Evolutionary conservation across 2,329 filamentous ascomycete species (phyloP).

Genomic region (Fusarium buxicola): DNA sequence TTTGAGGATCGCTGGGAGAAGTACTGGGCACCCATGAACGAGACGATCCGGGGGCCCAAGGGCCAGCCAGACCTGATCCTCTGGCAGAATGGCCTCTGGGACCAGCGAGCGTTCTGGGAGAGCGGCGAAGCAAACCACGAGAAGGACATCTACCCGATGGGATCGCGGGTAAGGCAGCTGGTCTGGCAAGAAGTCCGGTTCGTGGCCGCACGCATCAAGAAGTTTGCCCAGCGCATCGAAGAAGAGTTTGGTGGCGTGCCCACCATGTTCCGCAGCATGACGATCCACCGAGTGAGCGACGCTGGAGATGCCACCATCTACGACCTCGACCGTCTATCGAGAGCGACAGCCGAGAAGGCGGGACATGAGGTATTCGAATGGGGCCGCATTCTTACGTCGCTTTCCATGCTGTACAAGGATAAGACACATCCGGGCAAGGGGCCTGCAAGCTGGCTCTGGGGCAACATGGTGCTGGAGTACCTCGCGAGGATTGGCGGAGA

Average conservation of each 20-base stretch:
- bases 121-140: conserved; percentile 34
- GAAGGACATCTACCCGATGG: conserved; percentile 31
- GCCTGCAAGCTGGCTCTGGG: conserved; percentile 40
- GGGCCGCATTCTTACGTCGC: conserved; percentile 29
- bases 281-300: conserved; percentile 32
- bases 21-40: conserved; percentile 29
- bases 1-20: conserved; percentile 38
- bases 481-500: conserved; percentile 24
- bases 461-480: conserved; percentile 38
- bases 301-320: conserved; percentile 29
- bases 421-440: conserved; percentile 35
- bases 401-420: conserved; percentile 40
- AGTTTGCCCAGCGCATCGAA: conserved; percentile 23
- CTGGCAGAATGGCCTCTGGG: conserved; percentile 40
- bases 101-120: conserved; percentile 39
- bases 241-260: conserved; percentile 24
- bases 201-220: conserved; percentile 24
- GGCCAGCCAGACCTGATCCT: conserved; percentile 32
- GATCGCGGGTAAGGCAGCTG: conserved; percentile 24
- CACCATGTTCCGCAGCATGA: conserved; percentile 34
- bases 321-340: conserved; percentile 30
- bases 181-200: conserved; percentile 39
- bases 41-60: conserved; percentile 29
- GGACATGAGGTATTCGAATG: conserved; percentile 37
- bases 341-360: conserved; percentile 33